Percentiles rank a stretch among this genome's conserved stretches.
Conservation (phyloP, 2,329 filamentous ascomycete species). For the Cercospora beticola region DNA sequence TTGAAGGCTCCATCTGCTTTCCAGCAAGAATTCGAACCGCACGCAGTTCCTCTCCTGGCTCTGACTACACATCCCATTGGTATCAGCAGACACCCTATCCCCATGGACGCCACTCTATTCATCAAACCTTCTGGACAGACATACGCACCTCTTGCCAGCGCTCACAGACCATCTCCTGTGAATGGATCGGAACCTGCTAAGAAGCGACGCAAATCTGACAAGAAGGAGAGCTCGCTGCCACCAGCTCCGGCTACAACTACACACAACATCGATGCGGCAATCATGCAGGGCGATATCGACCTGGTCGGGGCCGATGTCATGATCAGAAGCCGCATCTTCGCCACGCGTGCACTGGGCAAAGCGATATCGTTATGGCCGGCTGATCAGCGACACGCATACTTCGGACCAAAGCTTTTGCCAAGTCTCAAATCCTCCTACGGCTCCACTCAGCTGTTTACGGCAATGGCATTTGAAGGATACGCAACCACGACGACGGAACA, state of each 20-base stretch:
- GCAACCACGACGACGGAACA: conserved; percentile 56
- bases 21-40: conserved; percentile 68
- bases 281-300: conserved; percentile 96
- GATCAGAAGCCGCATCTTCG: conserved; percentile 83
- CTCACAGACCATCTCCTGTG: conserved; percentile 43
- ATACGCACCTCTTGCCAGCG: conserved; percentile 58
- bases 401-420: conserved; percentile 64
- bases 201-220: conserved; percentile 80
- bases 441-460: conserved; percentile 80
- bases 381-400: conserved; percentile 58
- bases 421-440: conserved; percentile 72
- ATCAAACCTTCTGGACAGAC: conserved; percentile 89
- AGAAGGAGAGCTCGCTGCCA: conserved; percentile 66
- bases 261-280: conserved; percentile 95
- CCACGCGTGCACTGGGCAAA: conserved; percentile 80
- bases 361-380: conserved; percentile 76
- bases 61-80: conserved; percentile 89
- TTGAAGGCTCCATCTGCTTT: conserved; percentile 62
- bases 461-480: conserved; percentile 85
- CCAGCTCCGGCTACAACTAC: conserved; percentile 52
- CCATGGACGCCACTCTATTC: conserved; percentile 87
- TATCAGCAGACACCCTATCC: conserved; percentile 82
- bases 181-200: conserved; percentile 66
- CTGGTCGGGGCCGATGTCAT: conserved; percentile 86
- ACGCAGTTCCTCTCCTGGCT: conserved; percentile 78